A percentile compares a stretch with the other conserved stretches of the same genome.
Evolutionary conservation across 1,139 yeast species (phyloP).

Genomic region (Blastobotrys petasosporus): DNA sequence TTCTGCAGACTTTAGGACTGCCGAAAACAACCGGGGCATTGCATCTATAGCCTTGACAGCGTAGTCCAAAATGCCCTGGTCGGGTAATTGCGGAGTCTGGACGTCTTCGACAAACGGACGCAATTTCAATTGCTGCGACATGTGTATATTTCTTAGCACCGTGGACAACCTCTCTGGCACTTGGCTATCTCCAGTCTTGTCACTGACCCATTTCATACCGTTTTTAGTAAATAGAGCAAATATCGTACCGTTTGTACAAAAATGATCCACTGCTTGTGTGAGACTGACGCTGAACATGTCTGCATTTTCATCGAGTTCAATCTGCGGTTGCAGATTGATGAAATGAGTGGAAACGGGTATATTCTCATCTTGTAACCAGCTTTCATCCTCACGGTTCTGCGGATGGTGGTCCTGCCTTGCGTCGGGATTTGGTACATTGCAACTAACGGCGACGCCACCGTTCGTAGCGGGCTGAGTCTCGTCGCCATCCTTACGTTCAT

Average conservation of each 20-base stretch:
- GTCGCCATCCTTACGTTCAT: not conserved
- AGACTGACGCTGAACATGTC: constrained; percentile 19
- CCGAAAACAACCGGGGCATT: no score
- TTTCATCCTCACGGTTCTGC: constrained; percentile 1
- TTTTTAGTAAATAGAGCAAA: constrained; percentile 37
- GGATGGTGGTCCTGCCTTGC: not conserved
- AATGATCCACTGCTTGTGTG: constrained; percentile 17
- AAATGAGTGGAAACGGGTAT: constrained; percentile 12
- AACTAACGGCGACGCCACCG: constrained; percentile 5
- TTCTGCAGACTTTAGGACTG: constrained; percentile 15
- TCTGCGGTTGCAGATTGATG: constrained; percentile 8
- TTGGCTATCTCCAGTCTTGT: constrained; percentile 30
- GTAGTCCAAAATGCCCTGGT: constrained; percentile 2
- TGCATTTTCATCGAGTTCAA: constrained; percentile 5
- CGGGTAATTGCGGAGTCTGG: constrained; percentile 7
- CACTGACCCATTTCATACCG: constrained; percentile 40
- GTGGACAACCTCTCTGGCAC: constrained; percentile 24
- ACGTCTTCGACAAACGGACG: constrained; percentile 19
- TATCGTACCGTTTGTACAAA: constrained; percentile 26
- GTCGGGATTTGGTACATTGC: not conserved
- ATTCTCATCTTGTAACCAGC: constrained; percentile 9
- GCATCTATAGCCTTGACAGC: not conserved
- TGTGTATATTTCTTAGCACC: constrained; percentile 22
- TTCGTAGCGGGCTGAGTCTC: not conserved
- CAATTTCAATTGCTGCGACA: constrained; percentile 34